Evolutionary conservation across 2,329 filamentous ascomycete species (phyloP).

Genomic region (Fusarium sp.): DNA sequence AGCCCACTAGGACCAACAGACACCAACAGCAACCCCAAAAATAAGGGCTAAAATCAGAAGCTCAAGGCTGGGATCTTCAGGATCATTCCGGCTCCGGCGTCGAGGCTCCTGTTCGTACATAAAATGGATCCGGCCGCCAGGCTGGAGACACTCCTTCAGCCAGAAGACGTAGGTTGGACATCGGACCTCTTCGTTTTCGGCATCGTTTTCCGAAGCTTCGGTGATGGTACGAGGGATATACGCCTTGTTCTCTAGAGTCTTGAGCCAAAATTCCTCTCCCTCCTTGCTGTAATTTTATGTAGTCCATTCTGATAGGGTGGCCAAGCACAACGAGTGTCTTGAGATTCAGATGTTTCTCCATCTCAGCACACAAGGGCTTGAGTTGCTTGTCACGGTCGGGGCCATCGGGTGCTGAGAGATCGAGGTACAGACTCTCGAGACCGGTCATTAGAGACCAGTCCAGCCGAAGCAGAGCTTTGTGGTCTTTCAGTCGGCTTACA

Average conservation of each 20-base stretch:
- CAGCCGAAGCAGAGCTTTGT: neutral
- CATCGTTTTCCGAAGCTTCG: neutral
- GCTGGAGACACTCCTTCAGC: conserved; percentile 20
- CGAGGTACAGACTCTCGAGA: conserved; percentile 25
- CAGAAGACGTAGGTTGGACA: neutral
- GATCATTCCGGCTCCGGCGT: neutral
- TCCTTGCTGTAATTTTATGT: neutral
- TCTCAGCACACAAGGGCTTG: neutral
- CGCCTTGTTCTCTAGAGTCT: neutral
- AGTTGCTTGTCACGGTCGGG: neutral
- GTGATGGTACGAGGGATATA: neutral
- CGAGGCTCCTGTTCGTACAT: neutral
- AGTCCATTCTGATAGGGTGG: neutral
- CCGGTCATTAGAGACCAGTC: conserved; percentile 13
- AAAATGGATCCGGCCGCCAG: conserved; percentile 19
- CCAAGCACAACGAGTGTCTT: conserved; percentile 22
- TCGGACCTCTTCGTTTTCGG: neutral
- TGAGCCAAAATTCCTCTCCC: neutral
- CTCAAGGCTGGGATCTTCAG: neutral
- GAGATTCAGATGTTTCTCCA: conserved; percentile 14
- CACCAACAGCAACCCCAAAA: too few species aligned
- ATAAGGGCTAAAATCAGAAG: too few species aligned
- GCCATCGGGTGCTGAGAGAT: neutral
- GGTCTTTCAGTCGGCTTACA: neutral
- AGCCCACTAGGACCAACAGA: too few species aligned